phyloP scores from a whole-genome alignment of 148 eudicot genomes.

The Rhododendron henanense region DNA sequence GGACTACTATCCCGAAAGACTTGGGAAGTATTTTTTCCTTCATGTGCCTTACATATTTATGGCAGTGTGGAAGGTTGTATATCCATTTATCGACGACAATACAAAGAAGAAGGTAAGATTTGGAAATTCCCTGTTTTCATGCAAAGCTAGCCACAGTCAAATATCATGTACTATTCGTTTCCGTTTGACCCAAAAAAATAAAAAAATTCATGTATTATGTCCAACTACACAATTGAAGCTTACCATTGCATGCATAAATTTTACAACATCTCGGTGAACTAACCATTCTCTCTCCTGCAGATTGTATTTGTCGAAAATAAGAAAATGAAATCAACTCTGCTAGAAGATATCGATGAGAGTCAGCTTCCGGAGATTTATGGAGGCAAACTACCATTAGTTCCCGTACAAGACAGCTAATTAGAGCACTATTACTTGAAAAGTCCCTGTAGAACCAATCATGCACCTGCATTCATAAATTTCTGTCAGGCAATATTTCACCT shows the following conservation, averaged over 20 bases:
- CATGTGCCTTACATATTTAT: slow-evolving; percentile 69
- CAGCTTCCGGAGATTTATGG: slow-evolving; percentile 86
- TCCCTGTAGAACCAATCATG: background rate
- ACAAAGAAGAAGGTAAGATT: slow-evolving; percentile 67
- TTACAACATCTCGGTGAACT: background rate
- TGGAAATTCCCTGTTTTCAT: background rate
- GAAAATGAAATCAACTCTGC: slow-evolving; percentile 51
- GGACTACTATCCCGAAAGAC: slow-evolving; percentile 90
- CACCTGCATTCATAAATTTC: background rate
- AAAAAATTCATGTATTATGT: background rate
- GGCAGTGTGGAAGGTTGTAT: slow-evolving; percentile 75
- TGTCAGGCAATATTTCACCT: background rate
- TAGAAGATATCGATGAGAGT: slow-evolving; percentile 74
- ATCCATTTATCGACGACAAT: slow-evolving; percentile 73
- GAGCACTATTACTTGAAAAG: background rate
- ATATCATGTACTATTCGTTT: background rate
- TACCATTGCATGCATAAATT: background rate
- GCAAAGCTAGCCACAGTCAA: background rate
- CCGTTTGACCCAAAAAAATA: too few relatives aligned
- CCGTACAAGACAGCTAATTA: slow-evolving; percentile 44
- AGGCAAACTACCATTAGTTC: slow-evolving; percentile 61
- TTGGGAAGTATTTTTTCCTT: slow-evolving; percentile 59
- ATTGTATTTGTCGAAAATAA: slow-evolving; percentile 70
- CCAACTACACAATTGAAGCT: background rate
- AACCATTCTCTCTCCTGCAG: slow-evolving; percentile 31